A percentile compares a stretch with the other conserved stretches of the same genome.
These are phyloP conservation scores for Nakaseomyces kungkrabaensis DNA, from an alignment of 1,139 yeast genomes.

Conservation along the genomic window DNA sequence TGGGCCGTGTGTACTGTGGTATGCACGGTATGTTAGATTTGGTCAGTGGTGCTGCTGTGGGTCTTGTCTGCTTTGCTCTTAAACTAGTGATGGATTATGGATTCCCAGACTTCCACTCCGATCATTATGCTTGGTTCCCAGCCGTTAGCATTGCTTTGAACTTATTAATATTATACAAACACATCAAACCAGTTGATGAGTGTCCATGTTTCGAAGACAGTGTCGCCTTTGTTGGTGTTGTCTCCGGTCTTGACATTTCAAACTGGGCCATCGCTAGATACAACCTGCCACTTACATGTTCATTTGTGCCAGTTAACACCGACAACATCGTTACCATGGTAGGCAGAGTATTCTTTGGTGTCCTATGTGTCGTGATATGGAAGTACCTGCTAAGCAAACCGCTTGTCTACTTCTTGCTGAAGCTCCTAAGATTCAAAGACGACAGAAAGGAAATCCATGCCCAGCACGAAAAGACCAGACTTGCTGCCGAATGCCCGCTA, in stretches of 20 bases:
- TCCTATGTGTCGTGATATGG: slow-evolving; percentile 22
- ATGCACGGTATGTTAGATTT: slow-evolving; percentile 93
- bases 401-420: slow-evolving; percentile 14
- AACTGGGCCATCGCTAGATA: slow-evolving; percentile 17
- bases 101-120: slow-evolving; percentile 11
- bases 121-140: slow-evolving; percentile 31
- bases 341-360: slow-evolving; percentile 21
- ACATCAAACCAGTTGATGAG: slow-evolving; percentile 80
- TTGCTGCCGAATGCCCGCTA: slow-evolving; percentile 15
- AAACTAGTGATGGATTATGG: slow-evolving; percentile 27
- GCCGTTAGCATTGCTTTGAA: slow-evolving; percentile 35
- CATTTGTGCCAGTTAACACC: neutral
- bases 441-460: slow-evolving; percentile 12
- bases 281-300: slow-evolving; percentile 7
- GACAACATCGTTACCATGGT: neutral
- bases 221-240: slow-evolving; percentile 86
- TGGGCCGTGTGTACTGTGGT: slow-evolving; percentile 88
- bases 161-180: slow-evolving; percentile 47
- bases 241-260: slow-evolving; percentile 46
- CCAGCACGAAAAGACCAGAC: slow-evolving; percentile 4
- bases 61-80: slow-evolving; percentile 38
- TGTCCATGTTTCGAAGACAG: slow-evolving; percentile 97
- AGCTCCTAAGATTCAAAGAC: slow-evolving; percentile 15
- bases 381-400: slow-evolving; percentile 22
- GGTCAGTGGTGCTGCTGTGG: slow-evolving; percentile 54